phyloP scores from a whole-genome alignment of 805 yeast species.

The Starmerella vitae region DNA sequence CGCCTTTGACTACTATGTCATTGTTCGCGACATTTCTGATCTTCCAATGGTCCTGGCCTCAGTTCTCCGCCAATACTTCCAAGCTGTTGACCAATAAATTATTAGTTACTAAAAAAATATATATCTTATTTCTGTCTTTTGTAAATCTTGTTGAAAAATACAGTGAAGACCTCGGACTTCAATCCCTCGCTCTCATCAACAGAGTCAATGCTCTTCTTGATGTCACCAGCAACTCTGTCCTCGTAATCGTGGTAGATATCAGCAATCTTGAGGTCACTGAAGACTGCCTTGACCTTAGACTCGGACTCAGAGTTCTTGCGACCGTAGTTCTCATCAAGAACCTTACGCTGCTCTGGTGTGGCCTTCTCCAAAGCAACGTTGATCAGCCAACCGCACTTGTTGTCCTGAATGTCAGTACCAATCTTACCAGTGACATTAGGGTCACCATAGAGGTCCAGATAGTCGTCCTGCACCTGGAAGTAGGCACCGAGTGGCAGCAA shows the following conservation, averaged over 20 bases:
- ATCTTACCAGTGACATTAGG: constrained; percentile 96
- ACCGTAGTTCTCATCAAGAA: constrained; percentile 84
- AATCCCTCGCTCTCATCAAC: constrained; percentile 90
- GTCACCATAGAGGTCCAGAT: constrained; percentile 90
- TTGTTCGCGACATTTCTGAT: constrained; percentile 77
- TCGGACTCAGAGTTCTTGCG: constrained; percentile 59
- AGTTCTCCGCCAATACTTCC: constrained; percentile 82
- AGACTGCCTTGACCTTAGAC: constrained; percentile 55
- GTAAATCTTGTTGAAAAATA: constrained; percentile 81
- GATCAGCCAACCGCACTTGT: constrained; percentile 96
- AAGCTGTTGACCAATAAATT: constrained; percentile 12
- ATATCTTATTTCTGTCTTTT: constrained; percentile 64
- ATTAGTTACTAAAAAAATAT: neutral
- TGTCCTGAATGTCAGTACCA: constrained; percentile 96
- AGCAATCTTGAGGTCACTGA: constrained; percentile 59
- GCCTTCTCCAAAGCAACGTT: constrained; percentile 79
- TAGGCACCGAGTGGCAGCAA: constrained; percentile 93
- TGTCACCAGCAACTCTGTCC: constrained; percentile 53
- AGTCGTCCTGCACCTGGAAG: constrained; percentile 98
- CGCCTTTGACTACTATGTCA: constrained; percentile 95
- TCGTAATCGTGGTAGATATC: constrained; percentile 67
- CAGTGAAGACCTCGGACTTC: constrained; percentile 69
- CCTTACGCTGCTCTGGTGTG: constrained; percentile 63
- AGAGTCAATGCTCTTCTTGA: constrained; percentile 49
- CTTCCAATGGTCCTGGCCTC: constrained; percentile 82